Evolutionary conservation across 345 rosid species (phyloP), one percentile per base, ranked within the genome.

Genomic region (Diplotaxis tenuifolia): DNA sequence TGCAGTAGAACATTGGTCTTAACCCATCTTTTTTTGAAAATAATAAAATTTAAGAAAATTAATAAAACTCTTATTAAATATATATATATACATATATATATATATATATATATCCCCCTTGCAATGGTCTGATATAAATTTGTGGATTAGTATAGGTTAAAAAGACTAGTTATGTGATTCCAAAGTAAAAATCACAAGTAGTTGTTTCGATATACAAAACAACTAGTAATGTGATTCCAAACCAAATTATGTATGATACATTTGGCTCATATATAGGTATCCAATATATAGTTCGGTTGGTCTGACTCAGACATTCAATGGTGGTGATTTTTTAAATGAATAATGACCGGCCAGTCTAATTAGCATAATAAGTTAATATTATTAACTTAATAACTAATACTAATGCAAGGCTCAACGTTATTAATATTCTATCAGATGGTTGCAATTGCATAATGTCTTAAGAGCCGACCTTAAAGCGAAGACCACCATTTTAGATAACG

Each of bases 391-490:
- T 20, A 74, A 18, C 62, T 71, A 60, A 62, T 32, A 18, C 31
- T 28, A 18, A 49, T 27, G 21, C 21, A 36, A 38, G 8, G 23
- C 9, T 63, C 15, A 55, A 0, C 20, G 14, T 6, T 40, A 53
- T 53, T 53, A 19, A 4, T 52, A 52, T 59, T 12, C 8, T 70
- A 59, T 28, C 27, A 20, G n/a, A 50, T 62, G 18, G 60, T 53
- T 53, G 28, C 58, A 53, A 53, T 49, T 31, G 60, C 61, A 22
- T 52, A 52, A 72, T 10, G 57, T 62, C 56, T 64, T 64, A 47
- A 6, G 60, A 57, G 78, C 78, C 68, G 68, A 32, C 68, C 78
- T 75, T 60, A 67, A 75, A 67, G 73, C 55, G 12, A 60, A 75
- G 45, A 23, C 68, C 73, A 75, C 68, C 73, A 58, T 10, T 1